phyloP scores from a whole-genome alignment of 352 stramenopile genomes.

The Elongisporangium senticosum region DNA sequence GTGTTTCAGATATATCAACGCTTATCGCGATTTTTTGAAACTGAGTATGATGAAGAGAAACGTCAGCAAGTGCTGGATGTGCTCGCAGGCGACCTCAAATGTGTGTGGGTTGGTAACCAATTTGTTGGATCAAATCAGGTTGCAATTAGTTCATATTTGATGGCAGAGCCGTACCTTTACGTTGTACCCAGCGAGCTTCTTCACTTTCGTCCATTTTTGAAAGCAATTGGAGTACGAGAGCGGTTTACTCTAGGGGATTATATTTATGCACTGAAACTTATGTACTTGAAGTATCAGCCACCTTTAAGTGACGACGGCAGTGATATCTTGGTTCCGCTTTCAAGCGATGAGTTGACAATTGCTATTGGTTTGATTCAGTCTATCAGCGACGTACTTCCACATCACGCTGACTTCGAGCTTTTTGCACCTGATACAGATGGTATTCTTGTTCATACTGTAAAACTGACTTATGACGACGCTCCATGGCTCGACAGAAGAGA shows the following conservation, averaged over 20 bases:
- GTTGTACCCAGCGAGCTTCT: slow-evolving; percentile 54
- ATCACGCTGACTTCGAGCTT: slow-evolving; percentile 50
- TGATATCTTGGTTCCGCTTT: slow-evolving; percentile 15
- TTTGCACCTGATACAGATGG: slow-evolving; percentile 46
- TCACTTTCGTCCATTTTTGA: slow-evolving; percentile 58
- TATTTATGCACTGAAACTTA: slow-evolving; percentile 44
- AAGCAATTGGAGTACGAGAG: slow-evolving; percentile 54
- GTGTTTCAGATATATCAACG: slow-evolving; percentile 58
- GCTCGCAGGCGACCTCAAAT: slow-evolving; percentile 36
- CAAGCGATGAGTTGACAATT: slow-evolving; percentile 36
- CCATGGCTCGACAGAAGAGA: slow-evolving; percentile 60
- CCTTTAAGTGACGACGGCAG: slow-evolving; percentile 7
- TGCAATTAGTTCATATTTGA: slow-evolving; percentile 36
- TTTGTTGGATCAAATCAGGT: slow-evolving; percentile 55
- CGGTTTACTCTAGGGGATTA: slow-evolving; percentile 54
- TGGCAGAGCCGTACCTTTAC: slow-evolving; percentile 63
- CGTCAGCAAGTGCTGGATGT: slow-evolving; percentile 24
- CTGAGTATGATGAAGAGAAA: slow-evolving; percentile 14
- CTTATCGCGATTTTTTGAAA: slow-evolving; percentile 55
- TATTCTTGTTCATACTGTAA: slow-evolving; percentile 29
- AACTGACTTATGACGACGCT: slow-evolving; percentile 62
- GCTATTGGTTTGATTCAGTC: slow-evolving; percentile 63
- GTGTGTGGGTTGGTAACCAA: slow-evolving; percentile 52
- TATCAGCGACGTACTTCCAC: slow-evolving; percentile 51
- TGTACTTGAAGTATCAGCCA: slow-evolving; percentile 34